Percentiles rank a stretch among this genome's conserved stretches.
These are phyloP conservation scores for Yarrowia galli DNA, from an alignment of 1,139 yeast genomes.

Conservation along the genomic window DNA sequence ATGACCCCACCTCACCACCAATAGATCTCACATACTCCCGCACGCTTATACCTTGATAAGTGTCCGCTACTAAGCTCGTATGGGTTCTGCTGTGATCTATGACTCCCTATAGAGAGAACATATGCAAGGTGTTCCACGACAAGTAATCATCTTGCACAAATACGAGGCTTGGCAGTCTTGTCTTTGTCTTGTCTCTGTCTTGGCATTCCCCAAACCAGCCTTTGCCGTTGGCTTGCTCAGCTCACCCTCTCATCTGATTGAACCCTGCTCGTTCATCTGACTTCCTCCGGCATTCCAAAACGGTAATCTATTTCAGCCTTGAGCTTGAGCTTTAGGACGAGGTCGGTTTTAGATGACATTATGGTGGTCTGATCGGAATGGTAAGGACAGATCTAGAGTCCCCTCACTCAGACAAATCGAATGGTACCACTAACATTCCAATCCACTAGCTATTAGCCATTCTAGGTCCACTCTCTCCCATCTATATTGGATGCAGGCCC, in stretches of 20 bases:
- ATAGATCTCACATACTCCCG: neutral
- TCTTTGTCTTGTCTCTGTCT: neutral
- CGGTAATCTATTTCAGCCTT: conserved; percentile 5
- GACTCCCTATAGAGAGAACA: no score
- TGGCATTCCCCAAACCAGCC: neutral
- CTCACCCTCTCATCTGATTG: conserved; percentile 13
- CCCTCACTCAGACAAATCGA: neutral
- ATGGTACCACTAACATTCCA: neutral
- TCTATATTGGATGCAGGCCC: conserved; percentile 6
- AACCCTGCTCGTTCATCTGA: conserved; percentile 20
- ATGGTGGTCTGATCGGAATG: neutral
- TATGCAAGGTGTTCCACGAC: neutral
- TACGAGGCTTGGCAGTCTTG: conserved; percentile 24
- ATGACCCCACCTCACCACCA: neutral
- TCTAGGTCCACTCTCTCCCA: neutral
- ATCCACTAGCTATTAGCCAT: neutral
- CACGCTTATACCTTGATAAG: conserved; percentile 20
- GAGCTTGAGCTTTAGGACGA: neutral
- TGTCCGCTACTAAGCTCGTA: conserved; percentile 3
- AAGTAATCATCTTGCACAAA: neutral
- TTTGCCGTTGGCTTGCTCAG: neutral
- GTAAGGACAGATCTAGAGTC: neutral
- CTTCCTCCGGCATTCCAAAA: conserved; percentile 8
- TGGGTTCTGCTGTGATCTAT: no score
- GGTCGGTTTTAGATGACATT: no score